Evolutionary conservation across 2,329 filamentous ascomycete species (phyloP).

Genomic region (Colletotrichum gloeosporioides): DNA sequence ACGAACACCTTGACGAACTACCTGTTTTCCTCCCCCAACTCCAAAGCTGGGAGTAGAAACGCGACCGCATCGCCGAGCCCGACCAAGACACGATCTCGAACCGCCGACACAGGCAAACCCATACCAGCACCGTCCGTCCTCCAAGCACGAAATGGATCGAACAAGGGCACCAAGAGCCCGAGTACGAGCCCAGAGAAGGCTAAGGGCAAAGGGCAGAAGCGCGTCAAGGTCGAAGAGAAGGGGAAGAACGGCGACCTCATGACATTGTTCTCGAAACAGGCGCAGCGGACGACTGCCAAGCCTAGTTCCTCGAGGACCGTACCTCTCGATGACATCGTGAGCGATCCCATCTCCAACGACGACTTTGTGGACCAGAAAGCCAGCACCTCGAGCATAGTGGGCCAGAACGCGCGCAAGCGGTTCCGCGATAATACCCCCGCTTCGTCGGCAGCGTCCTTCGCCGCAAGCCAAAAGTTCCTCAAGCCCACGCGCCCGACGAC

Average conservation of each 20-base stretch:
- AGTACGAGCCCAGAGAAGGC: conserved; percentile 54
- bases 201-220: conserved; percentile 41
- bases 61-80: conserved; percentile 47
- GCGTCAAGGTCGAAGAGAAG: conserved; percentile 49
- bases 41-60: conserved; percentile 36
- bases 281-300: conserved; percentile 46
- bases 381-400: conserved; percentile 58
- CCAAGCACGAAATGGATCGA: conserved; percentile 26
- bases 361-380: conserved; percentile 57
- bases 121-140: conserved; percentile 23
- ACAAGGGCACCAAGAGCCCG: conserved; percentile 37
- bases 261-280: conserved; percentile 67
- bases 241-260: conserved; percentile 62
- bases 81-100: conserved; percentile 30
- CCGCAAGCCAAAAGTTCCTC: conserved; percentile 58
- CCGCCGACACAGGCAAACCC: neutral
- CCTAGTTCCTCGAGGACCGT: conserved; percentile 31
- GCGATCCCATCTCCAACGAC: conserved; percentile 66
- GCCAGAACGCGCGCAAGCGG: conserved; percentile 61
- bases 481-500: conserved; percentile 41
- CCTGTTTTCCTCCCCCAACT: conserved; percentile 57
- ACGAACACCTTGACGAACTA: conserved; percentile 58
- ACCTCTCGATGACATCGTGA: conserved; percentile 54
- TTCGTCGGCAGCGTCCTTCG: conserved; percentile 18
- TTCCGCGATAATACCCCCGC: conserved; percentile 40